A percentile compares a stretch with the other conserved stretches of the same genome.
phyloP scores from a whole-genome alignment of 1,284 basidiomycete genomes.

The Baeospora myosura region DNA sequence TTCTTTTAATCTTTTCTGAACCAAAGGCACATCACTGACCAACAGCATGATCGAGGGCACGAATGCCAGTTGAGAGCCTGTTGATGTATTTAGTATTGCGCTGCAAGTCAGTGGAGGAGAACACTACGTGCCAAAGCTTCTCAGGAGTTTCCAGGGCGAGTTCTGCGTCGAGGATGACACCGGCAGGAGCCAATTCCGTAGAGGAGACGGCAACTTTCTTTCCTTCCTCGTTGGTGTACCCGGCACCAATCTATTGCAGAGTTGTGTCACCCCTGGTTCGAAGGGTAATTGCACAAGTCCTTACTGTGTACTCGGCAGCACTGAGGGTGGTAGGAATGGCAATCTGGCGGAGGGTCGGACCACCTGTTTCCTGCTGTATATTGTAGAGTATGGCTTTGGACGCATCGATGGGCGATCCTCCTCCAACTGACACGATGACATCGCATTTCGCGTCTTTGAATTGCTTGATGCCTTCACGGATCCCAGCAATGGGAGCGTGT shows the following conservation, averaged over 20 bases:
- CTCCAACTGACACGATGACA: conserved; percentile 67
- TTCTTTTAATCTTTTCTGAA: not conserved
- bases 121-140: conserved; percentile 51
- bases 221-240: conserved; percentile 68
- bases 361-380: conserved; percentile 48
- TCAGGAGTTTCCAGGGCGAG: conserved; percentile 70
- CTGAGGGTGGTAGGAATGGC: conserved; percentile 79
- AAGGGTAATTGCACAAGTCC: conserved; percentile 15
- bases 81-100: conserved; percentile 11
- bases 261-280: conserved; percentile 9
- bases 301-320: conserved; percentile 69
- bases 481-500: conserved; percentile 67
- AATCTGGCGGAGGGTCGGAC: conserved; percentile 44
- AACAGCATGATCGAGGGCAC: conserved; percentile 75
- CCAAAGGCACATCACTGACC: conserved; percentile 31
- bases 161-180: conserved; percentile 74
- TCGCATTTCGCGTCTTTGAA: conserved; percentile 55
- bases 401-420: conserved; percentile 76
- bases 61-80: conserved; percentile 71
- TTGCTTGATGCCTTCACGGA: conserved; percentile 46
- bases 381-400: conserved; percentile 64
- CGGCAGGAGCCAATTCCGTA: conserved; percentile 52
- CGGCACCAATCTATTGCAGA: conserved; percentile 47
- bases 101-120: too few relatives aligned
- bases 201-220: conserved; percentile 55